Evolutionary conservation across 2,329 filamentous ascomycete species (phyloP), one percentile per base, ranked within the genome.

Genomic region (Claviceps maximensis): DNA sequence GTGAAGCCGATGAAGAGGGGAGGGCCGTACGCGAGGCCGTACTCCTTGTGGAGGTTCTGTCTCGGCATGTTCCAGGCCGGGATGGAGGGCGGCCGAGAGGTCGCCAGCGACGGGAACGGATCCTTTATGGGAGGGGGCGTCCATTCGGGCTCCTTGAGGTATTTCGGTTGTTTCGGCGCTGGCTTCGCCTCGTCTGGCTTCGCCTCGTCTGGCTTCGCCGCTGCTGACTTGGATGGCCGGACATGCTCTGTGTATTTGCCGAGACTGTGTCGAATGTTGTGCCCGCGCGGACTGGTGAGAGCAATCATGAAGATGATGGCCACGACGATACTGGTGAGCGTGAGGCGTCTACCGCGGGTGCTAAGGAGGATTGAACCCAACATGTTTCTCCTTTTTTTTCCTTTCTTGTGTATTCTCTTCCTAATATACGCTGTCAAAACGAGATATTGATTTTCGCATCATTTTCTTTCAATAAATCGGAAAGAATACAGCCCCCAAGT

Each of bases 1-100:
- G 78, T 79, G 65, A 82, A 82, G n/a, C 77, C 75, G 55, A 82
- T 78, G 49, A 81, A 67, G 9, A 82, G 69, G 2, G 78, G 77
- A 3, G 78, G 74, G 6, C 65, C 59, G 38, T 64, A 56, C 4
- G 65, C 61, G 47, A 73, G 59, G 51, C 65, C 65, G 52, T 71
- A 69, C 4, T 67, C 63, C 50, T 65, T 66, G 59, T 70, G 67
- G 4, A 69, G 60, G 53, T 72, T 65, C 41, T 63, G 57, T 17
- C 63, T 60, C 0, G 74, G 69, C 10, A 61, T 51, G 56, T 76
- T 77, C 67, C 74, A 76, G 25, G 59, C 54, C 0, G 73, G 73
- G 15, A 76, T 68, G 0, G 69, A 67, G 1, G 72, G 72, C 5
- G 67, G 62, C 2, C 48, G 59, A 15, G 67, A 63, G 8, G 62